Conservation (phyloP, 2,329 filamentous ascomycete genomes). For the Phoma sp. region DNA sequence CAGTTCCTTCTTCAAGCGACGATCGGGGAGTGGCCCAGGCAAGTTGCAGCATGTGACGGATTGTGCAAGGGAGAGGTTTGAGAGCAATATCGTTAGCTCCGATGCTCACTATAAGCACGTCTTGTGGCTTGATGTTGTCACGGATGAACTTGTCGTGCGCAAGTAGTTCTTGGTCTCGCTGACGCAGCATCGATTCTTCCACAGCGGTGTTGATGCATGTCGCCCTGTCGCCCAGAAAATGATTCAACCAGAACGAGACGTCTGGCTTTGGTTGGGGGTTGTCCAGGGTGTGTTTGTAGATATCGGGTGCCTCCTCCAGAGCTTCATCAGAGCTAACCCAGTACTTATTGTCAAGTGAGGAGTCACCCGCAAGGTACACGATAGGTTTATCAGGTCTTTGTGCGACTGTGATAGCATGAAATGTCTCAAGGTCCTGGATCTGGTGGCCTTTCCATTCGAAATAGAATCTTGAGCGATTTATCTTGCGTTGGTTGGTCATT, state of each 20-base stretch:
- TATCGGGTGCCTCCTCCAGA: constrained; percentile 27
- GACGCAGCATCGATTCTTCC: constrained; percentile 43
- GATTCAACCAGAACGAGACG: constrained; percentile 48
- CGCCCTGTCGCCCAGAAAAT: constrained; percentile 35
- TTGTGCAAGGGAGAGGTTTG: constrained; percentile 33
- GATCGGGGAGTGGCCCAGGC: constrained; percentile 36
- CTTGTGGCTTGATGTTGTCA: constrained; percentile 37
- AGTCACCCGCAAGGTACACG: constrained; percentile 48
- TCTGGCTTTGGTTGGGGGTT: constrained; percentile 38
- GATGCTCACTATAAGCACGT: constrained; percentile 45
- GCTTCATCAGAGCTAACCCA: constrained; percentile 36
- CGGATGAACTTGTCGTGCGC: constrained; percentile 45
- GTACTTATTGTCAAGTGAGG: constrained; percentile 48
- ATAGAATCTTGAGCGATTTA: constrained; percentile 39
- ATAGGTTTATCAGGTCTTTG: constrained; percentile 38
- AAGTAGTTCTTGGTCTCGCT: constrained; percentile 36
- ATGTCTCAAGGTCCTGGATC: constrained; percentile 35
- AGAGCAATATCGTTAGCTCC: constrained; percentile 48
- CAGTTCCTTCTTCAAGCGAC: constrained; percentile 31
- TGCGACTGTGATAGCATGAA: constrained; percentile 28
- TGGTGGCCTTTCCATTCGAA: constrained; percentile 45
- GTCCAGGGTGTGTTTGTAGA: constrained; percentile 37
- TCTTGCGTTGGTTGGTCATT: constrained; percentile 12
- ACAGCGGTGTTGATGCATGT: constrained; percentile 46
- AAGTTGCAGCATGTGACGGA: constrained; percentile 41